These are phyloP conservation scores for Ganoderma lucidum DNA, from an alignment of 1,284 basidiomycete genomes.

Conservation along the genomic window DNA sequence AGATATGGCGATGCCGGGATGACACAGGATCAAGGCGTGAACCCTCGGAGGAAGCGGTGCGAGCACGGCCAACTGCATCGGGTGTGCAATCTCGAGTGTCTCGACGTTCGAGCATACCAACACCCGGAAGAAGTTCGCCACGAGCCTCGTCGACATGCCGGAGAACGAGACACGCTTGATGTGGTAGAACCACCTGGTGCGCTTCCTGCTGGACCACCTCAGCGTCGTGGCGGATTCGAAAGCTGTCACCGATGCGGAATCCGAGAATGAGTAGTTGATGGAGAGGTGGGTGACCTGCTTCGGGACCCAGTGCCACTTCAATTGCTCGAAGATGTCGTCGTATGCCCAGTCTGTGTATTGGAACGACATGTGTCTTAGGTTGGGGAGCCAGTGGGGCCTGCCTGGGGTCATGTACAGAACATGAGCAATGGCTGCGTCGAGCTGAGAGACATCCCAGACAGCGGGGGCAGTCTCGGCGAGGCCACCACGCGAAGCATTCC, in stretches of 20 bases:
- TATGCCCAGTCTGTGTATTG: conserved; percentile 46
- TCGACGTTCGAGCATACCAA: conserved; percentile 36
- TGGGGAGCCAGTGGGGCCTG: conserved; percentile 42
- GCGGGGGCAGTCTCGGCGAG: conserved; percentile 12
- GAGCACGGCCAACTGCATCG: too few species aligned
- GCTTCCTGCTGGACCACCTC: conserved; percentile 26
- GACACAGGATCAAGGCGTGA: too few species aligned
- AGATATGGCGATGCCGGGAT: too few species aligned
- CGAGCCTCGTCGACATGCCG: conserved; percentile 40
- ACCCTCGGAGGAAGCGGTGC: too few species aligned
- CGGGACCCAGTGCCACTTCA: conserved; percentile 30
- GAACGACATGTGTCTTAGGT: conserved; percentile 43
- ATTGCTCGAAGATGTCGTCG: conserved; percentile 43
- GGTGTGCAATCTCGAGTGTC: background rate
- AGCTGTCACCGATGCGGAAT: conserved; percentile 14
- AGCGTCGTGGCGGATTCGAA: conserved; percentile 24
- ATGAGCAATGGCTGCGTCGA: background rate
- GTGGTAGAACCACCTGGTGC: conserved; percentile 14
- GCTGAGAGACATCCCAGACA: conserved; percentile 33
- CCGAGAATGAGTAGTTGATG: conserved; percentile 38
- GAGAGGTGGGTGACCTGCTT: conserved; percentile 42
- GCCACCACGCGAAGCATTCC: conserved; percentile 8
- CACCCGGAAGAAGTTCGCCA: conserved; percentile 35
- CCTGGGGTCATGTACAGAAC: conserved; percentile 38
- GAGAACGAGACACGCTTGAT: conserved; percentile 36